Evolutionary conservation across 495 filamentous ascomycete species (phyloP), one percentile per base, ranked within the genome.

Genomic region (Daldinia caldariorum): DNA sequence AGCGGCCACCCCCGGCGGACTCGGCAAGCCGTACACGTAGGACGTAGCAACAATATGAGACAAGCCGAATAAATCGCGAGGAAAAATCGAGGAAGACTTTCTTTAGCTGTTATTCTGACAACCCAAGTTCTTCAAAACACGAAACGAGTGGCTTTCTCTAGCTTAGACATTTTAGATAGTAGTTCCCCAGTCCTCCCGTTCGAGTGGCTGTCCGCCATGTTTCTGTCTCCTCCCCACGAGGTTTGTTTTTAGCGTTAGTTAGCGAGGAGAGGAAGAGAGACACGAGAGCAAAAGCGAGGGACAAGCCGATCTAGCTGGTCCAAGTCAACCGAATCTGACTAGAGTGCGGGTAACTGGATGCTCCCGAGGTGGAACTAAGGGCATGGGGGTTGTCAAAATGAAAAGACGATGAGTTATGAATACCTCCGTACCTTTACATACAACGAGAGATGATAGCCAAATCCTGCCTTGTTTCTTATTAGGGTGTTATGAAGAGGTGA

Each of bases 321-420:
- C 34, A 63, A 59, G 70, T 72, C 64, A 72, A 72, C 70, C 70
- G 70, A 72, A 72, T 72, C 70, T 72, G 65, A 66, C 70, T 69
- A 73, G 60, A 69, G 66, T 73, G 70, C 70, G 70, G 70, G 70
- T 73, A 70, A 47, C 70, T 70, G 70, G 70, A 67, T 69, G 70
- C 70, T 73, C 70, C 70, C 70, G 70, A 73, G 70, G 70, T 70
- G 66, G 66, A 73, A 61, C 66, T 66, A 70, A 70, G 62, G 66
- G 58, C 61, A 63, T 62, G 66, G 70, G 58, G 70, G 68, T 72
- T 61, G 43, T 72, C 70, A 43, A 72, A 72, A 68, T 72, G 65
- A 72, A 54, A 59, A 58, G 49, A 39, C 32, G 50, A 68, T 64
- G 65, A 64, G 59, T 61, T 67, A 65, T 65, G 64, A 67, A 53